Base-by-base conservation (phyloP, 1,284 basidiomycete genomes). In the Vanrija sp. region DNA sequence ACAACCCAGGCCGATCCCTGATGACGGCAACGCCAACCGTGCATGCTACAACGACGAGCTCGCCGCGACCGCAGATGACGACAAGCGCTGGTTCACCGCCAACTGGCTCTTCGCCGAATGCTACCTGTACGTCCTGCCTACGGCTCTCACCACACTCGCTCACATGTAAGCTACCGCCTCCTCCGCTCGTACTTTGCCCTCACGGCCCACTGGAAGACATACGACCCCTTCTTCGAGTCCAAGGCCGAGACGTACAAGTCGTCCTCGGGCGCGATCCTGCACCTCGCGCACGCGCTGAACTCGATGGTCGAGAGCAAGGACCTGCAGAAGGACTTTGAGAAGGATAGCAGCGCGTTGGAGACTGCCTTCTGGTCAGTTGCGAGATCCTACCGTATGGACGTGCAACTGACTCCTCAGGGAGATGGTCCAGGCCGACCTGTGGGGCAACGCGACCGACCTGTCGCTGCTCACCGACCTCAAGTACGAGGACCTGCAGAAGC, bases 41-140 rank as follows among this genome's bases (percentile, higher is more conserved):
- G 80, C 82, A 0, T 77, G 82, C 21, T 96, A 92, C 77, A 96
- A 97, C 63, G 69, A 78, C 0, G 86, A 89, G 61, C 79, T 97
- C 12, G 75, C 76, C 3, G 70, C 74, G 1, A 79, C 88, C 2
- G 67, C 78, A 12, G 73, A 80, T 1, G 78, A 80, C 1, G 81
- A 83, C 59, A 81, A 86, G 63, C 89, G 86, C 0, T 98, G 95
- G 95, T 92, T 93, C 71, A 87, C 83, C 2, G 85, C 89, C 8
- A 89, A 92, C 5, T 98, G 94, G 92, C 81, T 98, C 14, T 97
- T 83, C 71, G 90, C 92, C 57, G 95, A 98, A 85, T 96, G 80
- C 67, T 81, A 80, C 64, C 71, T 81, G 74, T 76, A 51, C 54
- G 83, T 73, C 5, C 21, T 18, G 15, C 15, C 44, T 29, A 21